Percentiles rank a stretch among this genome's conserved stretches.
phyloP scores from a whole-genome alignment of 2,329 filamentous ascomycete species.

The Trichoderma polysporum region DNA sequence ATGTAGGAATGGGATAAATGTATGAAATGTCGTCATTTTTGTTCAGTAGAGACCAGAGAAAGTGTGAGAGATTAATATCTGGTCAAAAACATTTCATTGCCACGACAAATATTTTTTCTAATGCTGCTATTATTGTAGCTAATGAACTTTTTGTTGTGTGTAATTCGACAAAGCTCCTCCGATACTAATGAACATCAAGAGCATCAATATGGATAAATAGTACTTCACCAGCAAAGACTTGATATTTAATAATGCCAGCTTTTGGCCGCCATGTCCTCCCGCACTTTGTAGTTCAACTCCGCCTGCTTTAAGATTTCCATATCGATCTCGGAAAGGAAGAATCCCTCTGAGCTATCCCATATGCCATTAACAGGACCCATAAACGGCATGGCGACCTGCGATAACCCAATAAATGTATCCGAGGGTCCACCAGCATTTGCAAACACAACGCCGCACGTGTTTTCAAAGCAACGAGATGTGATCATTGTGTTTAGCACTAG shows the following conservation, averaged over 20 bases:
- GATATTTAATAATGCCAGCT: not conserved
- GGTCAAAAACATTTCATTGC: too few relatives aligned
- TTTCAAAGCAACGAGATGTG: not conserved
- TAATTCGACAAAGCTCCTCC: too few relatives aligned
- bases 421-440: not conserved
- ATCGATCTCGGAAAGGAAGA: not conserved
- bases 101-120: too few relatives aligned
- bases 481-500: not conserved
- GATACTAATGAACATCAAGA: too few relatives aligned
- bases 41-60: too few relatives aligned
- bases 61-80: too few relatives aligned
- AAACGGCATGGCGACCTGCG: not conserved
- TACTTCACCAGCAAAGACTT: too few relatives aligned
- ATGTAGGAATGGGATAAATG: too few relatives aligned
- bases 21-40: too few relatives aligned
- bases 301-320: not conserved
- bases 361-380: not conserved
- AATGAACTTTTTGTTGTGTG: too few relatives aligned
- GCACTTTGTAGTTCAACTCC: not conserved
- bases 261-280: not conserved
- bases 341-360: not conserved
- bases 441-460: not conserved
- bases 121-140: too few relatives aligned
- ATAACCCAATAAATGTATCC: not conserved
- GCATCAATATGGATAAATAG: too few relatives aligned